Evolutionary conservation across 2,329 filamentous ascomycete species (phyloP), one percentile per base, ranked within the genome.

Genomic region (Colletotrichum siamense): DNA sequence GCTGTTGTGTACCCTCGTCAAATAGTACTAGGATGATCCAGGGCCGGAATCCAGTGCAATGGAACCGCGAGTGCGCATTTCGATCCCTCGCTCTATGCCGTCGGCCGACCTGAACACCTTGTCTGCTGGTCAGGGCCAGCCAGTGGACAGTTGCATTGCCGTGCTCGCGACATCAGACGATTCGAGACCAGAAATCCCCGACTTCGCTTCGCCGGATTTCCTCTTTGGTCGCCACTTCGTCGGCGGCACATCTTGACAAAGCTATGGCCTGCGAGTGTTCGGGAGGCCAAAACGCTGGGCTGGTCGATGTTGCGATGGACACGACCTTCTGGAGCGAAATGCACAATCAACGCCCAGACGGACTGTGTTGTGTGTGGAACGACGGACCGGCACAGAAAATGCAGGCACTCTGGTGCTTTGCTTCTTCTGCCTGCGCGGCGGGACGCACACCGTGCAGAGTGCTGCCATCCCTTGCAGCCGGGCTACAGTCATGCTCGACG

Each of bases 331-430:
- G 22, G n/a, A 30, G 57, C 44, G 44, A 16, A 22, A 64, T 22
- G 57, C 69, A 76, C 63, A 49, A 24, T 61, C 13, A 36, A 24
- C 70, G 59, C 64, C 64, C 71, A 63, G 73, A 69, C 73, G n/a
- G 44, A 26, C 59, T 59, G 64, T 59, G 59, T 52, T 26, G n/a
- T 26, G 34, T 8, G 26, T 65, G 32, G 26, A 75, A 59, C 59
- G 30, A 61, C 39, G 71, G 63, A 34, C 34, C 24, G 32, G 24
- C 57, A 55, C 16, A 72, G 49, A 28, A 7, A 10, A 68, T 66
- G 30, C 69, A 68, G 36, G 52, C 28, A 24, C 32, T 69, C 18
- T 67, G 62, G 63, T 16, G 61, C 15, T 30, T 59, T 59, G 55
- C 44, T 52, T 59, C 22, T 59, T 59, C 26, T n/a, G 59, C 32